Evolutionary conservation across 805 yeast genomes (phyloP), one percentile per base, ranked within the genome.

Genomic region (Blastobotrys muscicola): DNA sequence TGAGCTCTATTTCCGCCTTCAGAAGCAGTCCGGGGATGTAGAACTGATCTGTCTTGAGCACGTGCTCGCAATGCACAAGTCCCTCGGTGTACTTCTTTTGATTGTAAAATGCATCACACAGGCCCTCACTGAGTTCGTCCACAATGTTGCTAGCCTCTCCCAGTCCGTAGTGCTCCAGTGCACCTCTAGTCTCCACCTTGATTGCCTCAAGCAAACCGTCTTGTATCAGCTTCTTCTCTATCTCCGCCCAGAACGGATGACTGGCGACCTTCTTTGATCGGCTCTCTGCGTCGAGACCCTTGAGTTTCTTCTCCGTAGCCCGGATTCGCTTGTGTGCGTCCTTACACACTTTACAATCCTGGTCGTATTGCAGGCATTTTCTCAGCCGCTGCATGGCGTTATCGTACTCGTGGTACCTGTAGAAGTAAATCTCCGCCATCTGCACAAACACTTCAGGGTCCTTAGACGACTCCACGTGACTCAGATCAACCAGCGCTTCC

Each of bases 281-380:
- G 6, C 51, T 42, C 14, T 40, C 45, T 6, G 43, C 45, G 29
- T 47, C 41, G 15, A 47, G 50, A 13, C 46, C 45, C 14, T 55
- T 47, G 20, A 62, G 48, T 38, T 39, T 34, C 43, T 58, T 57
- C 42, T 59, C 53, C 8, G 53, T 48, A 39, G 46, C 37, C 20
- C 61, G 50, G 26, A 61, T 50, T 43, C 45, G 44, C 47, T 53
- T 57, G 40, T 53, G 51, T 8, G 64, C 53, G 49, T 63, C 46
- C 51, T 78, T 76, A 60, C 95, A 86, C 2, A 61, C 64, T 23
- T 64, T 64, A 50, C 71, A 73, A 49, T 85, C 96, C 60, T 85
- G 83, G 60, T 90, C 90, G 36, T 76, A 71, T 43, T 82, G 78
- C 39, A 90, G 65, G 58, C 97, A 87, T 49, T 74, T 78, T 51